Evolutionary conservation across 805 yeast species (phyloP), one percentile per base, ranked within the genome.

Genomic region (Lipomyces orientalis): DNA sequence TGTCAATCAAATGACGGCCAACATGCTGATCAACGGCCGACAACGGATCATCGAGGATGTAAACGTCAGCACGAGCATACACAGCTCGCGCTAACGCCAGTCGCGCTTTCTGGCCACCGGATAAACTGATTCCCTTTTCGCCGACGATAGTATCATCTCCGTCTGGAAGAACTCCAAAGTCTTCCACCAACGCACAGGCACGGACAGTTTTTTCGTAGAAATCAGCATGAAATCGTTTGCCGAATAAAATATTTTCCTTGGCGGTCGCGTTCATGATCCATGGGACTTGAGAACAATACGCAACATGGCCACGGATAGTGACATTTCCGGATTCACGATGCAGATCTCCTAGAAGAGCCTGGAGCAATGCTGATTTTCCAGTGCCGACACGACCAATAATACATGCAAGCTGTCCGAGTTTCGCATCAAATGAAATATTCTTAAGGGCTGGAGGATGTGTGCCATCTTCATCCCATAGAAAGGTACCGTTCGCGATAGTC

Each of bases 1-100:
- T 88, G 71, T 88, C 88, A 70, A 90, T 88, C 72, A 94, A 82
- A 75, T 92, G 97, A 71, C 86, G 87, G 10, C 97, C 94, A 70
- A 94, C 99, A 77, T 94, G 98, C 73, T 93, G 98, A 79, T 94
- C 99, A 51, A 94, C 99, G 19, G 99, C 99, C 76, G 96, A 89
- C 65, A 94, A 84, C 12, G 97, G 91, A 78, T 95, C 99, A 78
- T 94, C 99, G 68, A 94, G 80, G 46, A 94, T 80, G 76, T 91
- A 93, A 29, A 94, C 87, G 75, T 95, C 98, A 1, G 98, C 95
- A 71, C 98, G 84, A 9, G 97, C 86, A 77, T 95, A 94, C 7
- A 95, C 97, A 9, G 99, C 98, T 76, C 99, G 85, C 0, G 99
- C 99, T 61, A 94, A 84, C 0, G 97, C 88, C 46, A 95, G 83